phyloP scores from a whole-genome alignment of 2,329 filamentous ascomycete genomes.

The Stachybotrys chlorohalonatus region DNA sequence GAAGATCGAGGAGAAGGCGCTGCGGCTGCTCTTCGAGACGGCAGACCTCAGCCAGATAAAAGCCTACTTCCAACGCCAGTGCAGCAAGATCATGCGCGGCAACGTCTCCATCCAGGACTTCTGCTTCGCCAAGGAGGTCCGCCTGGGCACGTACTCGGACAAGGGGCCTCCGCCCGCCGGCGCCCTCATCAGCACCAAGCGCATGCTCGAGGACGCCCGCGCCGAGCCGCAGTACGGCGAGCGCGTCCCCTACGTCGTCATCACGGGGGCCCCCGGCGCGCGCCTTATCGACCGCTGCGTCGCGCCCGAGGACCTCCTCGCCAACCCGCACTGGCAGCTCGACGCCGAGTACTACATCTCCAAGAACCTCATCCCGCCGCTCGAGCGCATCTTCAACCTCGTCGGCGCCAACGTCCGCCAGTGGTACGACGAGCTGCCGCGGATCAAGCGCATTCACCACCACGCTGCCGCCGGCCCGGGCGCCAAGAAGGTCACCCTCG shows the following conservation, averaged over 20 bases:
- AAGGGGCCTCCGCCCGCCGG: constrained; percentile 75
- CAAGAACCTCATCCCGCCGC: constrained; percentile 89
- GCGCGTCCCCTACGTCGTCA: constrained; percentile 87
- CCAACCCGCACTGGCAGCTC: constrained; percentile 67
- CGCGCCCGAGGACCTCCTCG: constrained; percentile 71
- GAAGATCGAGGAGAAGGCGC: constrained; percentile 87
- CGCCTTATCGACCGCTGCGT: constrained; percentile 85
- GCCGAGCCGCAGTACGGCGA: constrained; percentile 92
- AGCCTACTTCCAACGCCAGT: constrained; percentile 80
- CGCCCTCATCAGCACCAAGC: constrained; percentile 75
- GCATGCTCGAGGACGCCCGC: constrained; percentile 78
- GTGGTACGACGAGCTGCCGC: constrained; percentile 98
- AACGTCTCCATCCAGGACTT: constrained; percentile 89
- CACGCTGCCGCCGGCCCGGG: constrained; percentile 17
- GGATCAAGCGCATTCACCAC: constrained; percentile 60
- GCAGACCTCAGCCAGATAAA: constrained; percentile 85
- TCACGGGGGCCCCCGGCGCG: constrained; percentile 79
- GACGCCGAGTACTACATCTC: constrained; percentile 96
- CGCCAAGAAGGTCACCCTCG: constrained; percentile 63
- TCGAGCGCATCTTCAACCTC: constrained; percentile 94
- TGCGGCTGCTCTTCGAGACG: constrained; percentile 84
- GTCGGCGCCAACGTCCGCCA: constrained; percentile 82
- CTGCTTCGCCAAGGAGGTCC: constrained; percentile 89
- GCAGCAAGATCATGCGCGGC: constrained; percentile 84
- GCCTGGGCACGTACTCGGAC: constrained; percentile 73